Evolutionary conservation across 2,329 filamentous ascomycete genomes (phyloP).

Genomic region (Cladosporium sphaerospermum): DNA sequence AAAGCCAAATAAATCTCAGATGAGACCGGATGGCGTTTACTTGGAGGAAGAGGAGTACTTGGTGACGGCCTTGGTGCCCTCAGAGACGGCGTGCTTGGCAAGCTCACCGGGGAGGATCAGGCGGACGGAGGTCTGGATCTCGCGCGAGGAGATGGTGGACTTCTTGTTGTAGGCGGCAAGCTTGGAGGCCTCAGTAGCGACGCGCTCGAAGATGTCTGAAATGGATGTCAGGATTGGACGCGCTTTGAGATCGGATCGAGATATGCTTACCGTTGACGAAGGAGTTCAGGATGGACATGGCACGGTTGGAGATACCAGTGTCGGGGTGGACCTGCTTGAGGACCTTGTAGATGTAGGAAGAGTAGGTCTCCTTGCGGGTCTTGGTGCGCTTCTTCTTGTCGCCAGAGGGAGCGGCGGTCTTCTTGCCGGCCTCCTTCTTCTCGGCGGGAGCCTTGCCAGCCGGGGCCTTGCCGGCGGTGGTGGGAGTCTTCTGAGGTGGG

Average conservation of each 20-base stretch:
- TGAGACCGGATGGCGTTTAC: slow-evolving; percentile 49
- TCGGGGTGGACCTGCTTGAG: slow-evolving; percentile 99
- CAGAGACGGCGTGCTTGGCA: slow-evolving; percentile 98
- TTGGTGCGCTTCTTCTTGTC: slow-evolving; percentile 99
- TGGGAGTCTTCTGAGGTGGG: slow-evolving; percentile 60
- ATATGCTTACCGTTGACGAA: slow-evolving; percentile 84
- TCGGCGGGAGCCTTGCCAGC: slow-evolving; percentile 76
- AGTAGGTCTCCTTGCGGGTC: slow-evolving; percentile 99
- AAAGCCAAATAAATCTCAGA: slow-evolving; percentile 32
- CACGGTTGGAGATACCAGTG: slow-evolving; percentile 99
- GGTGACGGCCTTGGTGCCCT: slow-evolving; percentile 99
- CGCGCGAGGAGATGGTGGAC: slow-evolving; percentile 97
- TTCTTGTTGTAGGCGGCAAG: slow-evolving; percentile 99
- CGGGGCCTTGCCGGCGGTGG: slow-evolving; percentile 84
- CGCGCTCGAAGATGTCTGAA: slow-evolving; percentile 97
- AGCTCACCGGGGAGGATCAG: slow-evolving; percentile 97
- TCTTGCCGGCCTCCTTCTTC: slow-evolving; percentile 99
- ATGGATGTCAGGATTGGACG: slow-evolving; percentile 17
- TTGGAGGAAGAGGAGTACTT: slow-evolving; percentile 99
- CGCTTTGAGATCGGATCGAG: neutral
- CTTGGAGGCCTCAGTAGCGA: slow-evolving; percentile 97
- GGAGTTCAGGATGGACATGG: slow-evolving; percentile 99
- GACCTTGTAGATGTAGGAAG: slow-evolving; percentile 99
- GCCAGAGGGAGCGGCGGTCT: slow-evolving; percentile 83
- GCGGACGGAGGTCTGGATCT: slow-evolving; percentile 98